Conservation (phyloP, 371 early-diverging fungal genomes). For the Mortierella sp. region DNA sequence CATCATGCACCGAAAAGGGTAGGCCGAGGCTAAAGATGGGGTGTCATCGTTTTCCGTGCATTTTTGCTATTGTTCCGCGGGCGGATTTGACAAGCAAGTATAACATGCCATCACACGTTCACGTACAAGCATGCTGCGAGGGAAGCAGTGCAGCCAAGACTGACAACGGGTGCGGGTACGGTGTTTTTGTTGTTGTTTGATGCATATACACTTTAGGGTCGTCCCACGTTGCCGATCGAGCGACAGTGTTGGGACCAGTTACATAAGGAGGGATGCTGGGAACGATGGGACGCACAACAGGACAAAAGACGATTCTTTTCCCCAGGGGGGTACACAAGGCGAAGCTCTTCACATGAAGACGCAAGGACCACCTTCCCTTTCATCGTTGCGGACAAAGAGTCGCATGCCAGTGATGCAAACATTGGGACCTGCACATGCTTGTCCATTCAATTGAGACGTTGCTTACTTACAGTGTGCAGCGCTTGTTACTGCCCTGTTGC, state of each 20-base stretch:
- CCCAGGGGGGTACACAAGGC: not conserved
- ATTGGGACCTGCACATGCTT: not conserved
- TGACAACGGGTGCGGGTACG: no score
- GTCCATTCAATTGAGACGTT: no score
- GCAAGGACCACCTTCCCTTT: constrained; percentile 30
- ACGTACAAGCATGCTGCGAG: no score
- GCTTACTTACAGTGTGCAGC: no score
- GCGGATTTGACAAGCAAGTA: no score
- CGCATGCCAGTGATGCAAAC: constrained; percentile 2
- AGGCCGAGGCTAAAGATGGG: no score
- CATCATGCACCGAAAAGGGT: no score
- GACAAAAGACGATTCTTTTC: not conserved
- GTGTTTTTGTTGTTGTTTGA: not conserved
- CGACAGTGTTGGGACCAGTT: constrained; percentile 4
- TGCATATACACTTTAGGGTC: constrained; percentile 23
- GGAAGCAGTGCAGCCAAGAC: no score
- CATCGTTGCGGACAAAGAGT: not conserved
- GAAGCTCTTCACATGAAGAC: constrained; percentile 29
- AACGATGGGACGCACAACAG: not conserved
- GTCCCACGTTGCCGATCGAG: constrained; percentile 17
- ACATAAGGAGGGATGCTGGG: constrained; percentile 12
- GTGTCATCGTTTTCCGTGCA: no score
- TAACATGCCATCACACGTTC: no score
- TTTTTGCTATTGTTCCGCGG: no score
- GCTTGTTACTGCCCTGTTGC: no score